Base-by-base conservation (phyloP, 1,139 yeast species). In the Nadsonia starkeyi-henricii region DNA sequence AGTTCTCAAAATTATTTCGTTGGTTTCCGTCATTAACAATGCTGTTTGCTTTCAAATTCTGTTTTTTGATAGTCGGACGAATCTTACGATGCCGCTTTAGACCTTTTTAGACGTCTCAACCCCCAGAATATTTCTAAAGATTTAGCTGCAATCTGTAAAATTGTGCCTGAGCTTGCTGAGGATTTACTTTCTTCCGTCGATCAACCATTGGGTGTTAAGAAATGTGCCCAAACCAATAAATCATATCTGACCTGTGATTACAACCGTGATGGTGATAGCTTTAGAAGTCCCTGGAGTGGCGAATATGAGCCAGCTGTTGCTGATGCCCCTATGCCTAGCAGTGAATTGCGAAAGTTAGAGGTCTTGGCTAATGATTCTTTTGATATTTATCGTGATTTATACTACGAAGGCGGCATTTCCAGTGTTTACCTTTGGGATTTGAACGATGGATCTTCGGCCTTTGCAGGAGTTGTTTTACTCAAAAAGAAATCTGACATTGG, bases 371-470 rank as follows among this genome's bases (percentile, higher is more conserved):
- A 91, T 63, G 93, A 86, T 54, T 83, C 96, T 9, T 86, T 91
- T 63, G 97, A 89, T 60, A 76, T 91, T 42, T 91, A 91, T 67
- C 74, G 96, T 54, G 98, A 91, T 62, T 69, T 91, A 58, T 91
- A 91, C 69, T 91, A 88, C 63, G 97, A 89, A 63, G 96, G 97
- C 39, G 93, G 95, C 19, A 73, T 83, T 44, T 82, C 94, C 1
- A 81, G 91, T 50, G 95, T 83, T n/a, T 91, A 91, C 62, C 70
- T 91, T 47, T 91, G 98, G 98, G 95, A 85, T 58, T 68, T 69
- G 48, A 64, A 62, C 41, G 70, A 71, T 48, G 75, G 75, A 2
- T 41, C 47, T n/a, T 36, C 43, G 37, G 33, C n/a, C 46, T 86
- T 91, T 70, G 96, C 96, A 1, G 98, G 98, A 12, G 96, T 88